These are phyloP conservation scores for Alternaria ventricosa DNA, from an alignment of 2,329 filamentous ascomycete species.

Conservation along the genomic window DNA sequence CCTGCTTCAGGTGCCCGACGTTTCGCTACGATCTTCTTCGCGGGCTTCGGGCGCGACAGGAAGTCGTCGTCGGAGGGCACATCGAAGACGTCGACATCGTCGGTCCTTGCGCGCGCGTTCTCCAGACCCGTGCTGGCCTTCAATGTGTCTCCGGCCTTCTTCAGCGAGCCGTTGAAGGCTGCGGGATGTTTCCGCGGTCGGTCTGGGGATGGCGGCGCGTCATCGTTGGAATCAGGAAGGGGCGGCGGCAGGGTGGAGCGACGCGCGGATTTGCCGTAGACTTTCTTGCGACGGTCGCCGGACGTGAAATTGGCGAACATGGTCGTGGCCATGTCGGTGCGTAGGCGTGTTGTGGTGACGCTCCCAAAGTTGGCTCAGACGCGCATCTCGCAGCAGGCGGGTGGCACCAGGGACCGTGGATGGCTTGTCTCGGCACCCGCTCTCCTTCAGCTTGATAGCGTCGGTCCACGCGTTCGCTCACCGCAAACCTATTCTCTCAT, in stretches of 20 bases:
- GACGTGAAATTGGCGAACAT: conserved; percentile 39
- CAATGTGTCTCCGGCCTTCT: conserved; percentile 6
- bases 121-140: conserved; percentile 4
- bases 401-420: not conserved
- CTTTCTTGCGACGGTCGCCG: conserved; percentile 46
- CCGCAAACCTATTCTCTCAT: not conserved
- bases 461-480: conserved; percentile 8
- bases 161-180: conserved; percentile 10
- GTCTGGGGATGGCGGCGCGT: conserved; percentile 42
- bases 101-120: conserved; percentile 12
- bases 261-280: conserved; percentile 48
- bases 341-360: conserved; percentile 14
- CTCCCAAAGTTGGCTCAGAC: conserved; percentile 15
- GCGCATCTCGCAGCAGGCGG: conserved; percentile 27
- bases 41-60: conserved; percentile 8
- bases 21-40: conserved; percentile 24
- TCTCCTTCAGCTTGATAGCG: conserved; percentile 2
- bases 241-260: conserved; percentile 19
- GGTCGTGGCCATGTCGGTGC: conserved; percentile 28
- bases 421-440: not conserved
- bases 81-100: conserved; percentile 48
- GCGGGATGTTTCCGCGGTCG: conserved; percentile 35
- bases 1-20: conserved; percentile 13
- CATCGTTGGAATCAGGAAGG: conserved; percentile 23
- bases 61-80: conserved; percentile 50